Evolutionary conservation across 2,329 filamentous ascomycete genomes (phyloP), one percentile per base, ranked within the genome.

Genomic region (Phoma sp.): DNA sequence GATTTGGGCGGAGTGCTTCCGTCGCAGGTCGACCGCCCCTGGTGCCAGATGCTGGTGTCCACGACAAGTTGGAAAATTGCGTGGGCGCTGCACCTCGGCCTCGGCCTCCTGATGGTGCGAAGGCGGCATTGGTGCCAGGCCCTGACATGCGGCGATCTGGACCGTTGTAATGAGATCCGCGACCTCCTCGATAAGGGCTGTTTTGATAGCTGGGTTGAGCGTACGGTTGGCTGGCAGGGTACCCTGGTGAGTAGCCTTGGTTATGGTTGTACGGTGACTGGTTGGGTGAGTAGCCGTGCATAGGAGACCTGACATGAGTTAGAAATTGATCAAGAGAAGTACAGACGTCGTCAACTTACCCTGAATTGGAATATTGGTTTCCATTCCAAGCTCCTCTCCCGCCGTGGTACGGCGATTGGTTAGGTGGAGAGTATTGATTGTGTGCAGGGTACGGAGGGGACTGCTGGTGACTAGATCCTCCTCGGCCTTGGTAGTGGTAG

Each of bases 11-110:
- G 22, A 71, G 73, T 19, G 71, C 71, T 57, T 77, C 72, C n/a
- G 72, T 72, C 6, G 72, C 72, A 39, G 74, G 73, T 51, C 79
- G 80, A 53, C 83, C 79, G 70, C 82, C 84, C 64, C 81, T 80
- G 50, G 81, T 80, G 17, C 82, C 79, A 43, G 80, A 80, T 31
- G 80, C 80, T 38, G 86, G 82, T 51, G 84, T 89, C 89, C 91
- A 93, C 40, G 91, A 90, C 2, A 87, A 73, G 75, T 90, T 85
- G 75, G 87, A 82, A 79, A 88, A 84, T 76, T 87, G 78, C 60
- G 72, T 73, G 12, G 68, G 69, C 17, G 64, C 60, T 38, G 80
- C 78, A 31, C 78, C 81, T 61, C 84, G 78, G 32, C 86, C 86
- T 46, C 88, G 82, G 29, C 78, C 76, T 19, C 75, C 64, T 33